Evolutionary conservation across 768 basidiomycete genomes (phyloP).

Genomic region (Rubroboletus satanas): DNA sequence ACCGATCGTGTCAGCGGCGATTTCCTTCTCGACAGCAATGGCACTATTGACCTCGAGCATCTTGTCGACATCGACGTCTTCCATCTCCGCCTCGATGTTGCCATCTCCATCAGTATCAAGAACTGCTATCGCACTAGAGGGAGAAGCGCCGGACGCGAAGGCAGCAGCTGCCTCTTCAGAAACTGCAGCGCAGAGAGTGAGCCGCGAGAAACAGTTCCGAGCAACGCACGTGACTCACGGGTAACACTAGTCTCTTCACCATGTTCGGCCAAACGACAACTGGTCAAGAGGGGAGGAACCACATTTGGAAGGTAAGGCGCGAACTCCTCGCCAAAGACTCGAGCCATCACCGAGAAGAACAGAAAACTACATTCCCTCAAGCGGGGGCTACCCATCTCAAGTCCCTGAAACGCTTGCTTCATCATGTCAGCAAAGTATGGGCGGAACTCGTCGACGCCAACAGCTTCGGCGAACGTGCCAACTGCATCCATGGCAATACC

Average conservation of each 20-base stretch:
- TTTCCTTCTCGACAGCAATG: slow-evolving; percentile 98
- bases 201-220: background rate
- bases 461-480: slow-evolving; percentile 96
- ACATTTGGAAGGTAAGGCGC: slow-evolving; percentile 81
- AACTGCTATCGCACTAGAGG: slow-evolving; percentile 63
- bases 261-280: slow-evolving; percentile 80
- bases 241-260: slow-evolving; percentile 50
- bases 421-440: slow-evolving; percentile 97
- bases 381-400: slow-evolving; percentile 80
- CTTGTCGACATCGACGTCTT: slow-evolving; percentile 82
- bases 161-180: slow-evolving; percentile 53
- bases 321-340: slow-evolving; percentile 93
- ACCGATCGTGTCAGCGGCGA: slow-evolving; percentile 94
- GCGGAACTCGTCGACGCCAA: slow-evolving; percentile 89
- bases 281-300: slow-evolving; percentile 78
- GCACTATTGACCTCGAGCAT: slow-evolving; percentile 92
- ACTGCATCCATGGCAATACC: slow-evolving; percentile 99
- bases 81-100: slow-evolving; percentile 59
- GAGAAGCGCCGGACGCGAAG: slow-evolving; percentile 72
- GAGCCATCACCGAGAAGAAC: slow-evolving; percentile 98
- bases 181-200: slow-evolving; percentile 29
- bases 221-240: slow-evolving; percentile 33
- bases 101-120: slow-evolving; percentile 53
- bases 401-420: slow-evolving; percentile 89
- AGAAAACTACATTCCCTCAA: slow-evolving; percentile 94